Conservation (phyloP, 257 asterid species). For the Solanum virginianum region DNA sequence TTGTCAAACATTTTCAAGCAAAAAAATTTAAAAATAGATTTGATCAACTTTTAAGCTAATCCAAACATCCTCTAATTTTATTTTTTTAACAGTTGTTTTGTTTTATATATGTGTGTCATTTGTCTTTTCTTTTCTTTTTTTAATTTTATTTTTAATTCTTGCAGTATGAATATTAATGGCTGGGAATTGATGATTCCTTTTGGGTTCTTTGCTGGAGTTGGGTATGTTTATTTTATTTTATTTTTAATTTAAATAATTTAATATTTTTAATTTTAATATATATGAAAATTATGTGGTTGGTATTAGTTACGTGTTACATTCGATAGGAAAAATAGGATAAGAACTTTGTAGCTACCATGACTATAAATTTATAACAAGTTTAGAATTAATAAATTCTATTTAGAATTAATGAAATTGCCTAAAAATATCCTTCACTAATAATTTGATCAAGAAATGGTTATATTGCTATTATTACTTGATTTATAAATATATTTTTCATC, state of each 20-base stretch:
- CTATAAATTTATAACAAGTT: no score
- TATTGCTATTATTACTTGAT: no score
- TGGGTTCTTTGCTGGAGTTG: slow-evolving; percentile 70
- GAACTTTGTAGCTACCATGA: background rate
- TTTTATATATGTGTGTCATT: background rate
- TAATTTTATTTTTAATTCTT: background rate
- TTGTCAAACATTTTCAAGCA: no score
- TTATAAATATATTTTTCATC: no score
- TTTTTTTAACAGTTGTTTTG: no score
- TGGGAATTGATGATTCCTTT: slow-evolving; percentile 85
- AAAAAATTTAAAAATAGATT: no score
- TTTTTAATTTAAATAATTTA: background rate
- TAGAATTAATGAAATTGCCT: no score
- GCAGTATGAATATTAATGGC: slow-evolving; percentile 74
- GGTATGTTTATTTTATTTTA: slow-evolving; percentile 23
- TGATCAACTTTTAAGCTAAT: no score
- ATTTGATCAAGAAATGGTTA: no score
- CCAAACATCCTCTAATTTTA: no score
- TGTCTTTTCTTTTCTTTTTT: background rate
- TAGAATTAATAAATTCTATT: no score
- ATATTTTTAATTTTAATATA: background rate
- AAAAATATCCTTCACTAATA: no score
- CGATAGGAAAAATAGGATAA: background rate
- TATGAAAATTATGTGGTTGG: background rate
- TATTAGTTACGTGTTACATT: background rate